Conservation (phyloP, 1,284 basidiomycete species). For the Vanrija pseudolonga region DNA sequence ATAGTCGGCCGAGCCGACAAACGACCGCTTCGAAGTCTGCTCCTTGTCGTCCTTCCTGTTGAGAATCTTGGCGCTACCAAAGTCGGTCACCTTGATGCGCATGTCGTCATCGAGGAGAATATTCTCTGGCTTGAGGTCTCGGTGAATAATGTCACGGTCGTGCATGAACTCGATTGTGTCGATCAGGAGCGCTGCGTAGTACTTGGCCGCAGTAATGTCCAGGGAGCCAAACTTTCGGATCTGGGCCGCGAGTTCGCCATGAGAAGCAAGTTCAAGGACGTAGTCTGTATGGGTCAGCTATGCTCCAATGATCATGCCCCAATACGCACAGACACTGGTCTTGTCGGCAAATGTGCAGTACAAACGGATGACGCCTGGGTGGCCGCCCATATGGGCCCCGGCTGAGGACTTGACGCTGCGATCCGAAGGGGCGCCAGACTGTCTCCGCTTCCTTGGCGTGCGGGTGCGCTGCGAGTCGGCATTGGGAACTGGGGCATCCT, state of each 20-base stretch:
- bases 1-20: constrained; percentile 96
- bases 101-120: constrained; percentile 78
- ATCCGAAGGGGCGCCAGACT: constrained; percentile 36
- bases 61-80: constrained; percentile 89
- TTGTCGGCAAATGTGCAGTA: constrained; percentile 81
- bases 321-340: constrained; percentile 71
- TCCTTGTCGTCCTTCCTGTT: constrained; percentile 53
- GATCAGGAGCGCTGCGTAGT: constrained; percentile 82
- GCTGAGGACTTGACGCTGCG: constrained; percentile 25
- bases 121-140: constrained; percentile 91
- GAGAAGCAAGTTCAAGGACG: constrained; percentile 81
- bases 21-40: constrained; percentile 56
- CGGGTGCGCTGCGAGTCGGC: constrained; percentile 5
- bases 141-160: constrained; percentile 77
- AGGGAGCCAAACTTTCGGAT: constrained; percentile 77
- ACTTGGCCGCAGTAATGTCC: constrained; percentile 66
- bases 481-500: not conserved
- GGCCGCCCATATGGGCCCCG: constrained; percentile 48
- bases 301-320: not conserved
- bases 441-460: constrained; percentile 27
- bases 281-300: constrained; percentile 61
- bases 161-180: constrained; percentile 89
- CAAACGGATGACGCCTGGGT: constrained; percentile 77
- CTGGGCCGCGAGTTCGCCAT: constrained; percentile 79
- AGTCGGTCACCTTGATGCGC: constrained; percentile 92